These are phyloP conservation scores for Nitzschia palea DNA, from an alignment of 108 stramenopile species.

Conservation along the genomic window DNA sequence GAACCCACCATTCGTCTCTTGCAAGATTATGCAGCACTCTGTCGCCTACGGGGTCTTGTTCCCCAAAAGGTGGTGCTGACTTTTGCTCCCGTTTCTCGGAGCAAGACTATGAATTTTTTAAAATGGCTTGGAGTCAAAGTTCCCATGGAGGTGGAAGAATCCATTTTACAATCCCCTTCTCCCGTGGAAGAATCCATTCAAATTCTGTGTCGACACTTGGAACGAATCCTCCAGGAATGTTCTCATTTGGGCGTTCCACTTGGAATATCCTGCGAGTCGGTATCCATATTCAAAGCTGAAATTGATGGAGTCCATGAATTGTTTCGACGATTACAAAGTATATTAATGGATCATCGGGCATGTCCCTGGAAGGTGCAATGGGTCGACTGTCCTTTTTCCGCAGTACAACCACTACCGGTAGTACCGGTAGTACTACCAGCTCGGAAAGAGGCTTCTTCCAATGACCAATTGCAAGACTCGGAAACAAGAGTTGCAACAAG, in stretches of 20 bases:
- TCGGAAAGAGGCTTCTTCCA: background rate
- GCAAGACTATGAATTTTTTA: slow-evolving; percentile 61
- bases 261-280: slow-evolving; percentile 51
- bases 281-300: slow-evolving; percentile 55
- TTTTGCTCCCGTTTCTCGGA: slow-evolving; percentile 54
- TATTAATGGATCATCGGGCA: slow-evolving; percentile 38
- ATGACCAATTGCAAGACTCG: background rate
- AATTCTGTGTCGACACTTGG: slow-evolving; percentile 39
- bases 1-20: slow-evolving; percentile 58
- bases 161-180: slow-evolving; percentile 32
- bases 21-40: slow-evolving; percentile 53
- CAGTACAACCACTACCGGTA: too few relatives aligned
- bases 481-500: background rate
- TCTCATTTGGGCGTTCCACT: slow-evolving; percentile 43
- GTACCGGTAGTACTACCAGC: background rate
- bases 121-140: slow-evolving; percentile 66
- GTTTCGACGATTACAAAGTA: slow-evolving; percentile 45
- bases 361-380: slow-evolving; percentile 54
- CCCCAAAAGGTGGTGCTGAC: slow-evolving; percentile 60
- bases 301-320: slow-evolving; percentile 65
- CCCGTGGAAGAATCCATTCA: slow-evolving; percentile 40
- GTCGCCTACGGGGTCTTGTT: slow-evolving; percentile 32
- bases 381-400: slow-evolving; percentile 27
- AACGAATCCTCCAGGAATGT: slow-evolving; percentile 38
- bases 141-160: slow-evolving; percentile 45